Conservation (phyloP, 805 yeast species). For the Myxozyma kluyveri region DNA sequence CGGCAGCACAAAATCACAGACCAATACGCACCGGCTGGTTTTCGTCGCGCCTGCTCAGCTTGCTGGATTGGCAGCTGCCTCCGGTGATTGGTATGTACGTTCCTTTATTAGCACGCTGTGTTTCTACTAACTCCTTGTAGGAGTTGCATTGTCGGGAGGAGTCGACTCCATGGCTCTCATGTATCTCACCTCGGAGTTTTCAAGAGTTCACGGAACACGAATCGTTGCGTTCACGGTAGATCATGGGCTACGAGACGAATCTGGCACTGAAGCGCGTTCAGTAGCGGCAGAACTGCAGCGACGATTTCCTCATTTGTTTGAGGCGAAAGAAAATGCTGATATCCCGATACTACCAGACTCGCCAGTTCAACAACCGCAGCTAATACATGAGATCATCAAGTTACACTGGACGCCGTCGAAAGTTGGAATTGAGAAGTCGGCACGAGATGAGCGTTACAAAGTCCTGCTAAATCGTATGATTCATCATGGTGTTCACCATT, state of each 20-base stretch:
- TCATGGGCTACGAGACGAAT: conserved; percentile 54
- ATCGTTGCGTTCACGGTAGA: conserved; percentile 60
- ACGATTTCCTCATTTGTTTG: background rate
- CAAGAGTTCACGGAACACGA: conserved; percentile 32
- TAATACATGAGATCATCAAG: background rate
- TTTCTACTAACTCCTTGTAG: background rate
- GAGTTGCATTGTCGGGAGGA: conserved; percentile 73
- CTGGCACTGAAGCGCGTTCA: conserved; percentile 49
- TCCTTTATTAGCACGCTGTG: background rate
- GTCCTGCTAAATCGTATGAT: conserved; percentile 46
- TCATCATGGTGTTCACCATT: conserved; percentile 35
- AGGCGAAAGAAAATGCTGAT: conserved; percentile 2
- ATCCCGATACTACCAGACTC: background rate
- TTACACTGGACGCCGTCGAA: background rate
- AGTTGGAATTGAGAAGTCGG: conserved; percentile 36
- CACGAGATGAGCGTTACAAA: conserved; percentile 54
- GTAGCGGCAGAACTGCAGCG: conserved; percentile 2
- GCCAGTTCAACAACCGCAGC: background rate
- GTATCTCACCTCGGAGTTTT: conserved; percentile 46
- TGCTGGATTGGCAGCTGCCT: conserved; percentile 8
- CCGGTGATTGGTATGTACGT: conserved; percentile 8
- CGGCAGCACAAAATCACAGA: conserved; percentile 4
- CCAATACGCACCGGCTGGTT: conserved; percentile 10
- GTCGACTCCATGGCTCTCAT: conserved; percentile 75
- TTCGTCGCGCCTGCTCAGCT: conserved; percentile 3